Conservation (phyloP, 2,329 filamentous ascomycete genomes). For the Cladophialophora immunda region DNA sequence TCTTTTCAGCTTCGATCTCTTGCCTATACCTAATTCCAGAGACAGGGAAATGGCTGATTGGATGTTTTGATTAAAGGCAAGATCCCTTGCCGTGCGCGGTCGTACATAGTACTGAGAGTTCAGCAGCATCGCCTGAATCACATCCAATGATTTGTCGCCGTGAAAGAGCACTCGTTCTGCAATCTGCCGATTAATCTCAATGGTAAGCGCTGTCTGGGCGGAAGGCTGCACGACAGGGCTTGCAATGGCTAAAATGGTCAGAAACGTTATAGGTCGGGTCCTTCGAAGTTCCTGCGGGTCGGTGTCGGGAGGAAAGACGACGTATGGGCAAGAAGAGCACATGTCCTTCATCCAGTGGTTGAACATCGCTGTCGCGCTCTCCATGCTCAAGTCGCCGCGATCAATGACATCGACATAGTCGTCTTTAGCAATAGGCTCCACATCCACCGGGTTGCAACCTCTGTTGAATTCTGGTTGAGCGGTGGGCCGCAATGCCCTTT, state of each 20-base stretch:
- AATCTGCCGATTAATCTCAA: slow-evolving; percentile 75
- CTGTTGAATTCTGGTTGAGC: slow-evolving; percentile 17
- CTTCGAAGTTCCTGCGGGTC: slow-evolving; percentile 63
- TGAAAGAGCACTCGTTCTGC: slow-evolving; percentile 77
- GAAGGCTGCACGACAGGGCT: slow-evolving; percentile 61
- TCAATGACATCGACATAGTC: slow-evolving; percentile 58
- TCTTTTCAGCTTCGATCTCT: slow-evolving; percentile 53
- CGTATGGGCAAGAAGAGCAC: slow-evolving; percentile 63
- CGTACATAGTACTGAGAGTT: slow-evolving; percentile 83
- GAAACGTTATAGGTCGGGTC: slow-evolving; percentile 66
- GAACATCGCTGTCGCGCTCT: slow-evolving; percentile 63
- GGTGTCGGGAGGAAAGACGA: slow-evolving; percentile 63
- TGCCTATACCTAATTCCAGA: slow-evolving; percentile 80
- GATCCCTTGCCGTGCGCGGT: slow-evolving; percentile 80
- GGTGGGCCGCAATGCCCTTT: slow-evolving; percentile 6
- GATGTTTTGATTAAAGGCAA: slow-evolving; percentile 87
- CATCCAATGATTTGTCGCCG: slow-evolving; percentile 82
- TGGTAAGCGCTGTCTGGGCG: slow-evolving; percentile 68
- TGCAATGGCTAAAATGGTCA: slow-evolving; percentile 64
- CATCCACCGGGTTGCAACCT: slow-evolving; percentile 2
- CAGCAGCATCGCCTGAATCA: slow-evolving; percentile 79
- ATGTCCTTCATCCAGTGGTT: slow-evolving; percentile 62
- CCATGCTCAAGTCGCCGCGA: slow-evolving; percentile 58
- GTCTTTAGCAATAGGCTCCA: slow-evolving; percentile 28
- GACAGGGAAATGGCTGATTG: slow-evolving; percentile 82